A percentile compares a stretch with the other conserved stretches of the same genome.
These are phyloP conservation scores for Aureobasidium sp. DNA, from an alignment of 2,329 filamentous ascomycete species.

Conservation along the genomic window DNA sequence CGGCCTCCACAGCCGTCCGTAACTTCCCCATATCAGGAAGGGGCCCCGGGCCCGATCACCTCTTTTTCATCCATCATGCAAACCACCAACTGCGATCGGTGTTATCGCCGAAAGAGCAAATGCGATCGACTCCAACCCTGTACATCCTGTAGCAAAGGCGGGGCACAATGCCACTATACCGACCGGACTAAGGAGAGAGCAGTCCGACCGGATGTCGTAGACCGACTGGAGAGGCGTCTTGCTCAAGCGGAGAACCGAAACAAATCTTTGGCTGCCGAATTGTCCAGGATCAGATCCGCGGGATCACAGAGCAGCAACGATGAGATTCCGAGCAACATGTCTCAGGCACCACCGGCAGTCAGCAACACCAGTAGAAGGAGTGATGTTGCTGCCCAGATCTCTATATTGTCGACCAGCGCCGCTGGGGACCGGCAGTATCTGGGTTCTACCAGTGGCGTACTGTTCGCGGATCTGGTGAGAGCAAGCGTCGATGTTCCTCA, in stretches of 20 bases:
- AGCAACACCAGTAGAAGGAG: slow-evolving; percentile 15
- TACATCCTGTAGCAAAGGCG: slow-evolving; percentile 31
- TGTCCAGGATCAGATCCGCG: slow-evolving; percentile 14
- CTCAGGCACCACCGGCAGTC: not conserved
- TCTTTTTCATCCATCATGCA: slow-evolving; percentile 7
- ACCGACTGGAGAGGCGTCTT: slow-evolving; percentile 32
- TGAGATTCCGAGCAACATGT: not conserved
- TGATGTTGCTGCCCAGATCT: slow-evolving; percentile 38
- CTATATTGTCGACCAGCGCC: slow-evolving; percentile 37
- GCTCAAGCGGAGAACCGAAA: slow-evolving; percentile 30
- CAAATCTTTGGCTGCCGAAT: slow-evolving; percentile 19
- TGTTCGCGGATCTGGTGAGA: slow-evolving; percentile 38
- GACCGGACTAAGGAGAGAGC: slow-evolving; percentile 26
- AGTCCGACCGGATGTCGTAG: slow-evolving; percentile 28
- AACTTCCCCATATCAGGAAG: not conserved
- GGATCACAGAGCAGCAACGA: not conserved
- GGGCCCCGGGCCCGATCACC: not conserved
- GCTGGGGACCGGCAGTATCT: slow-evolving; percentile 39
- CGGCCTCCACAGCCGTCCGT: not conserved
- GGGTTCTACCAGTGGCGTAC: slow-evolving; percentile 35
- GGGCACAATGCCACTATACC: slow-evolving; percentile 31
- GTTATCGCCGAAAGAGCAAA: slow-evolving; percentile 36
- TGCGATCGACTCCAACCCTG: slow-evolving; percentile 38
- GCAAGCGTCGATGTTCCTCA: slow-evolving; percentile 20
- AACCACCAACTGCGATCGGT: slow-evolving; percentile 31